These are phyloP conservation scores for Fusarium avenaceum DNA, from an alignment of 2,329 filamentous ascomycete species.

Conservation along the genomic window DNA sequence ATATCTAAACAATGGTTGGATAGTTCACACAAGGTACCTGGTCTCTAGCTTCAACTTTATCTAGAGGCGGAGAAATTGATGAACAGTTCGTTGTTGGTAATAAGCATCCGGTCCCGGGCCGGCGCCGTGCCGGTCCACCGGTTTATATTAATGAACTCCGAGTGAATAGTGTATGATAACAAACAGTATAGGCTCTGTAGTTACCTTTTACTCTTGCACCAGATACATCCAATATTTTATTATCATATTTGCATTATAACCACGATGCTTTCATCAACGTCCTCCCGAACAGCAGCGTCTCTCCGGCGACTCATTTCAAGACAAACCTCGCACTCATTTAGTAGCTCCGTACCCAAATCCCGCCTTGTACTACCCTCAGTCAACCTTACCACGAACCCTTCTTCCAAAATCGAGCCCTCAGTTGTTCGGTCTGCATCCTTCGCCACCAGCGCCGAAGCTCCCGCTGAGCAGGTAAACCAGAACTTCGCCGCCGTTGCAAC, in stretches of 20 bases:
- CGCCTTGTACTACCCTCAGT: constrained; percentile 13
- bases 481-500: constrained; percentile 49
- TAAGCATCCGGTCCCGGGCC: constrained; percentile 25
- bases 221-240: background rate
- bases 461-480: constrained; percentile 31
- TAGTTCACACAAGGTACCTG: constrained; percentile 6
- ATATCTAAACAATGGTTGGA: constrained; percentile 15
- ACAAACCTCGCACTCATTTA: constrained; percentile 31
- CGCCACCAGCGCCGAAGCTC: constrained; percentile 41
- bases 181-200: background rate
- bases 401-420: background rate
- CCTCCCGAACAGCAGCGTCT: constrained; percentile 21
- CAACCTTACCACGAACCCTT: constrained; percentile 1
- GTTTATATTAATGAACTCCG: constrained; percentile 13
- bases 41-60: constrained; percentile 19
- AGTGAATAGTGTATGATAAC: background rate
- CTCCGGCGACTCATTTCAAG: constrained; percentile 29
- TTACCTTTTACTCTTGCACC: background rate
- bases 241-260: background rate
- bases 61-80: constrained; percentile 23
- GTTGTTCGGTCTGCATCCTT: constrained; percentile 25
- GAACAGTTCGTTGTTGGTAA: constrained; percentile 17
- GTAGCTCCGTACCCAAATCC: constrained; percentile 6
- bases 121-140: background rate
- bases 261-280: constrained; percentile 32